Evolutionary conservation across 495 filamentous ascomycete species (phyloP).

Genomic region (Pyrenula massariospora): DNA sequence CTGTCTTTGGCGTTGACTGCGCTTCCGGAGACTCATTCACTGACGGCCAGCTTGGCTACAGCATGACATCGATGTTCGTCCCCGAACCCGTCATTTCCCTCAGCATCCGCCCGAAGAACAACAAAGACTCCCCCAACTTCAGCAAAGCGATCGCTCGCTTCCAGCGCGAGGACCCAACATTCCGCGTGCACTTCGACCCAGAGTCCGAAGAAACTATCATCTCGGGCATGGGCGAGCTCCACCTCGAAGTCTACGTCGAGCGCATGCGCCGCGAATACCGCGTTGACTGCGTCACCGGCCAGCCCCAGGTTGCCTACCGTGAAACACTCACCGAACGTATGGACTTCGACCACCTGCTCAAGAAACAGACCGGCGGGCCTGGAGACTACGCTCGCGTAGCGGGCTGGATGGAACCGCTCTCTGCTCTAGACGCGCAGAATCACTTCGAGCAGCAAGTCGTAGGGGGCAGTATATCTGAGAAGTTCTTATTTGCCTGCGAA

Average conservation of each 20-base stretch:
- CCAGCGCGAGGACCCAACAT: constrained; percentile 97
- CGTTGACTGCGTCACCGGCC: constrained; percentile 88
- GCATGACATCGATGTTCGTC: constrained; percentile 98
- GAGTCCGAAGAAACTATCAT: constrained; percentile 95
- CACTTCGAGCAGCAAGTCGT: constrained; percentile 72
- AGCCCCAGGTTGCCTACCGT: constrained; percentile 94
- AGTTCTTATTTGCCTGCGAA: constrained; percentile 90
- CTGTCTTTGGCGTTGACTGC: constrained; percentile 96
- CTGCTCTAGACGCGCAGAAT: constrained; percentile 56
- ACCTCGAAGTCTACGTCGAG: constrained; percentile 96
- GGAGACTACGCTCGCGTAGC: constrained; percentile 93
- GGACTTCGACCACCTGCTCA: constrained; percentile 85
- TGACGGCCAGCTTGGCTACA: constrained; percentile 84
- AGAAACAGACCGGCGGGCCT: constrained; percentile 92
- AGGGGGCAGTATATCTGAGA: constrained; percentile 88
- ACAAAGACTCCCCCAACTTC: constrained; percentile 88
- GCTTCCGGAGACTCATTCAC: constrained; percentile 98
- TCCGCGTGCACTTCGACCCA: constrained; percentile 81
- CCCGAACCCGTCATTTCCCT: constrained; percentile 97
- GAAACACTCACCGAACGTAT: constrained; percentile 75
- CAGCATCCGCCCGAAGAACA: constrained; percentile 92
- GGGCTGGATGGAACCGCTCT: constrained; percentile 84
- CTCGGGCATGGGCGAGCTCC: constrained; percentile 95
- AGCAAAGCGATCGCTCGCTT: constrained; percentile 98
- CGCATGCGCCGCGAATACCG: constrained; percentile 96